Conservation (phyloP, 305 asterid species). For the Solanum hybrid region DNA sequence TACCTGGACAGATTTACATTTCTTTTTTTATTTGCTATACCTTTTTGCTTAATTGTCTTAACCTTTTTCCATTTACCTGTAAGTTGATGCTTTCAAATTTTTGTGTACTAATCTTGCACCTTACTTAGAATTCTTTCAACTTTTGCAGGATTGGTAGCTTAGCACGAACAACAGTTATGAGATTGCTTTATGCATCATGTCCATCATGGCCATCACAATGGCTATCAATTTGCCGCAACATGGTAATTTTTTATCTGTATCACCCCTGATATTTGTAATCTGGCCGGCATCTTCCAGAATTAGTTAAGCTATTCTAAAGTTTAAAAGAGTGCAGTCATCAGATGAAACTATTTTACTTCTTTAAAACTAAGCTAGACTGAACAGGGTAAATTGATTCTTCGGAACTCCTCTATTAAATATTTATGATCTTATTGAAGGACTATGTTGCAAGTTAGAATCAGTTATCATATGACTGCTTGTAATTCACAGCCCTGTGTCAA, state of each 20-base stretch:
- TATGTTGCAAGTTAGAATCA: neutral
- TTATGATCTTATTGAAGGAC: neutral
- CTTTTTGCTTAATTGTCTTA: neutral
- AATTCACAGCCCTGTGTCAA: neutral
- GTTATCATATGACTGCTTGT: neutral
- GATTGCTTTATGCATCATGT: slow-evolving; percentile 86
- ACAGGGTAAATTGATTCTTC: neutral
- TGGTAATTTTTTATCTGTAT: slow-evolving; percentile 47
- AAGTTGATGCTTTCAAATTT: neutral
- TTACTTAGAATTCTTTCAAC: neutral
- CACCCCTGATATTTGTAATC: neutral
- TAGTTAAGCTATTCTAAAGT: neutral
- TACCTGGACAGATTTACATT: neutral
- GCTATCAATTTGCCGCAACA: slow-evolving; percentile 77
- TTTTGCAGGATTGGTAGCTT: slow-evolving; percentile 72
- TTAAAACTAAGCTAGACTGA: neutral
- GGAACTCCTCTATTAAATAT: neutral
- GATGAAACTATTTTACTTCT: neutral
- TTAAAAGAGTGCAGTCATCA: neutral
- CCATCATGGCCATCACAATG: slow-evolving; percentile 87
- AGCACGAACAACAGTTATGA: slow-evolving; percentile 82
- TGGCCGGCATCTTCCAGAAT: neutral
- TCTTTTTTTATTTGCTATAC: neutral
- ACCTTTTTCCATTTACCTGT: neutral
- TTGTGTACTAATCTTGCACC: neutral